These are phyloP conservation scores for Mycosphaerella arachidis DNA, from an alignment of 2,329 filamentous ascomycete species.

Conservation along the genomic window DNA sequence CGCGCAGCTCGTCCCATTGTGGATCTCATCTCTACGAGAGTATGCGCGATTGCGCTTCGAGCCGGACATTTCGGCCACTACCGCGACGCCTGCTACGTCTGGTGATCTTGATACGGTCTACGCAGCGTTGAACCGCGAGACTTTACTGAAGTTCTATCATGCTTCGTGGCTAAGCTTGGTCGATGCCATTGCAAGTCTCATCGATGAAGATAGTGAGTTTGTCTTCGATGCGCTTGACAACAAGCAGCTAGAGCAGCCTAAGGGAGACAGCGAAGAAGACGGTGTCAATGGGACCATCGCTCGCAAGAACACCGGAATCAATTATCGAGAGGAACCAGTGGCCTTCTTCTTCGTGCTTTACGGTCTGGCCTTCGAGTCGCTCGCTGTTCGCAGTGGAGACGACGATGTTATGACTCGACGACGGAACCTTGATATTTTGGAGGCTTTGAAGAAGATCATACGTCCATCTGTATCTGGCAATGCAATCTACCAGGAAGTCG, in stretches of 20 bases:
- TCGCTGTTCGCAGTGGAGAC: conserved; percentile 72
- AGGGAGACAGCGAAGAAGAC: conserved; percentile 11
- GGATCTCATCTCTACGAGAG: conserved; percentile 88
- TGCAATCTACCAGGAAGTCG: conserved; percentile 90
- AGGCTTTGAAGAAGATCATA: conserved; percentile 89
- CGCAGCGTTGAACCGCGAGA: conserved; percentile 89
- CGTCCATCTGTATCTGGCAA: conserved; percentile 92
- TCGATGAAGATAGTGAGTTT: conserved; percentile 95
- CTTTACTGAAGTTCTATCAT: conserved; percentile 90
- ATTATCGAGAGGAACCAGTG: conserved; percentile 95
- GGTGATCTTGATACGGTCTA: conserved; percentile 91
- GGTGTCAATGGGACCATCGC: conserved; percentile 32
- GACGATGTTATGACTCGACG: conserved; percentile 31
- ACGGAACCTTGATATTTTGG: conserved; percentile 68
- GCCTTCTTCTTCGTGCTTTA: conserved; percentile 99
- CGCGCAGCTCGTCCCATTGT: conserved; percentile 81
- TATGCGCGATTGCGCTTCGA: conserved; percentile 92
- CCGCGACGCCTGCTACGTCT: conserved; percentile 62
- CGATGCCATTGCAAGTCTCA: conserved; percentile 92
- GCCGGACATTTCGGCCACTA: conserved; percentile 91
- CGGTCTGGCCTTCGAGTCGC: conserved; percentile 90
- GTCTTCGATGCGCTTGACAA: conserved; percentile 96
- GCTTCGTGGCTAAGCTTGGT: conserved; percentile 95
- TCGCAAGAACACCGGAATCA: conserved; percentile 72
- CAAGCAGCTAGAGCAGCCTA: conserved; percentile 47